Base-by-base conservation (phyloP, 2,329 filamentous ascomycete species). In the Colletotrichum sp. region DNA sequence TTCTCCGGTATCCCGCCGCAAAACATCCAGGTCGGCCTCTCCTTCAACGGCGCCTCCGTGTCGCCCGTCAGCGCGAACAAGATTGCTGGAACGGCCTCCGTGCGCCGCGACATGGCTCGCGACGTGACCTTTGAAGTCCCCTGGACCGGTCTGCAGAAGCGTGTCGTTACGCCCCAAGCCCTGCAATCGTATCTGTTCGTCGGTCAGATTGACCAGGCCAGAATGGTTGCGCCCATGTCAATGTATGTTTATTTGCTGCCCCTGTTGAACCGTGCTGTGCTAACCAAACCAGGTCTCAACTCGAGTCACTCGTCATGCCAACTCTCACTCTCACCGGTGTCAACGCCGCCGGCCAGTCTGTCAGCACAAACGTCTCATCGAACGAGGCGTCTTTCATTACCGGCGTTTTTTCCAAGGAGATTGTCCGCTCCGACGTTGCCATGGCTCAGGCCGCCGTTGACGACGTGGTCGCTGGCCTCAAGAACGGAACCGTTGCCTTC, bases 301-400 rank as follows among this genome's bases (percentile, higher is more conserved):
- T 95, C 30, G 90, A 95, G 83, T 87, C 88, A 8, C 86, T 94
- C 52, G 88, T 95, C 78, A 91, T 94, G 82, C 94, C 94, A 9
- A 88, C 87, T n/a, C 90, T 96, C 75, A 92, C 91, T 18, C 89
- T 96, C 63, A 89, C 90, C 15, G 93, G 89, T n/a, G 86, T 84
- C 55, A 90, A 89, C 79, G 80, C 86, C 32, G 83, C 84, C 16
- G 91, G 91, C 77, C 81, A 87, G 79, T 83, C 85, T 2, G 87
- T 95, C 74, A 89, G 86, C 80, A 93, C 93, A 66, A 92, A 91
- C 39, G 90, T 95, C 67, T 93, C 93, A 12, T 89, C 91, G 76
- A 92, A 93, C 83, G 92, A 95, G 82, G 93, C 94, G 18, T 89
- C 91, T 8, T 96, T 95, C 79, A 90, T 95, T 52, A 90, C 90